phyloP scores from a whole-genome alignment of 805 yeast species.

The Zygoascus bituminiphila region DNA sequence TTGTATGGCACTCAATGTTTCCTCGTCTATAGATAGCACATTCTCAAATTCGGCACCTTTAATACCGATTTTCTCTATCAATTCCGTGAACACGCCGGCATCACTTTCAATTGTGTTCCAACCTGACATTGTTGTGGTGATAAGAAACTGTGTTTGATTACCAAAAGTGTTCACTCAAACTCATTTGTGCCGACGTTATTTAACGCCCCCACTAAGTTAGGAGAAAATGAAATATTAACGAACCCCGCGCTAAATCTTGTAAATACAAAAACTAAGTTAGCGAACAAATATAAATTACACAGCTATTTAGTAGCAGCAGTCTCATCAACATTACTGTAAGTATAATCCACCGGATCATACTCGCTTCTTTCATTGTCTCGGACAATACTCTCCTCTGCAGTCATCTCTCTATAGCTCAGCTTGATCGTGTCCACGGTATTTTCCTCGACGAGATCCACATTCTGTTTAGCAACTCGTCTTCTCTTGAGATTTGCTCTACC shows the following conservation, averaged over 20 bases:
- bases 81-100: slow-evolving; percentile 57
- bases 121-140: slow-evolving; percentile 26
- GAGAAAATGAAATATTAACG: too few relatives aligned
- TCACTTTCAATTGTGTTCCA: slow-evolving; percentile 65
- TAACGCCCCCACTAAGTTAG: too few relatives aligned
- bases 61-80: slow-evolving; percentile 49
- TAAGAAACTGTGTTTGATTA: too few relatives aligned
- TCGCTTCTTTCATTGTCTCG: slow-evolving; percentile 63
- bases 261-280: too few relatives aligned
- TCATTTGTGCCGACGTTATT: too few relatives aligned
- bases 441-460: slow-evolving; percentile 43
- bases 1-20: slow-evolving; percentile 17
- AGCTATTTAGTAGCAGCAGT: too few relatives aligned
- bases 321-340: slow-evolving; percentile 47
- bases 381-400: slow-evolving; percentile 54
- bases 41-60: slow-evolving; percentile 50
- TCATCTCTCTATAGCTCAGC: slow-evolving; percentile 61
- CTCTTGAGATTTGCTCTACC: slow-evolving; percentile 78
- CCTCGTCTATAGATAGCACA: slow-evolving; percentile 44
- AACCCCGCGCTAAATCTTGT: too few relatives aligned
- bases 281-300: too few relatives aligned
- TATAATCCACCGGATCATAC: slow-evolving; percentile 74
- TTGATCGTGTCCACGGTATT: slow-evolving; percentile 55
- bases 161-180: too few relatives aligned
- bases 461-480: slow-evolving; percentile 59